A percentile compares a stretch with the other conserved stretches of the same genome.
Conservation (phyloP, 2,329 filamentous ascomycete species). For the Claviceps sp. region DNA sequence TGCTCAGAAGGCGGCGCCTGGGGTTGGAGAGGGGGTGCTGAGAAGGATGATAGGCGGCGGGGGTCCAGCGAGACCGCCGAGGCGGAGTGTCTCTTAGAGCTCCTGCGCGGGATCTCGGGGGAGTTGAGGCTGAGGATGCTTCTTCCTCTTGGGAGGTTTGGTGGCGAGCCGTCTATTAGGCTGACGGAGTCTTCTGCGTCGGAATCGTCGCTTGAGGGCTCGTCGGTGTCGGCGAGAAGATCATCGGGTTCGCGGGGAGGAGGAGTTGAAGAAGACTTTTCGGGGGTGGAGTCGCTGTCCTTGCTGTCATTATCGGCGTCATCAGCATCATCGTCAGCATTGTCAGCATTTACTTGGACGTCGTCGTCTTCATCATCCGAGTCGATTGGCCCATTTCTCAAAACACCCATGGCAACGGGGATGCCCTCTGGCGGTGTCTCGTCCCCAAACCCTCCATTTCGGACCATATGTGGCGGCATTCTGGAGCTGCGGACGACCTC, state of each 20-base stretch:
- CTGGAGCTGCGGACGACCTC: constrained; percentile 87
- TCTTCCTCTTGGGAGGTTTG: constrained; percentile 4
- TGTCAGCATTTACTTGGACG: constrained; percentile 27
- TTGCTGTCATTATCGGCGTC: constrained; percentile 33
- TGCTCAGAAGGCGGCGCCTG: constrained; percentile 7
- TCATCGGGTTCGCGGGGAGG: constrained; percentile 19
- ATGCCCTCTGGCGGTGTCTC: constrained; percentile 56
- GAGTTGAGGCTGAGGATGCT: constrained; percentile 15
- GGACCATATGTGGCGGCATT: constrained; percentile 61
- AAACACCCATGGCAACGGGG: constrained; percentile 48
- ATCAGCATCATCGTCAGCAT: background rate
- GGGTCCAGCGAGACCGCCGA: constrained; percentile 21
- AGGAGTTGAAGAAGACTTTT: constrained; percentile 12
- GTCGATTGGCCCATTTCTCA: constrained; percentile 48
- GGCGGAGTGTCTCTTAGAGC: constrained; percentile 49
- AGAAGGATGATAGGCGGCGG: constrained; percentile 9
- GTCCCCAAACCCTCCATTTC: constrained; percentile 40
- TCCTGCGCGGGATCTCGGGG: constrained; percentile 57
- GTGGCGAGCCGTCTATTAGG: constrained; percentile 13
- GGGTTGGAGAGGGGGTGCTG: constrained; percentile 4
- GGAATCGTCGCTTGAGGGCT: constrained; percentile 26
- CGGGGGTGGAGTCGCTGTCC: constrained; percentile 18
- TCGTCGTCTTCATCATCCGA: constrained; percentile 39
- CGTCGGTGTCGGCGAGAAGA: constrained; percentile 32
- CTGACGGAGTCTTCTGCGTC: constrained; percentile 29